Evolutionary conservation across 2,329 filamentous ascomycete genomes (phyloP), one percentile per base, ranked within the genome.

Genomic region (Aspergillus terreus): DNA sequence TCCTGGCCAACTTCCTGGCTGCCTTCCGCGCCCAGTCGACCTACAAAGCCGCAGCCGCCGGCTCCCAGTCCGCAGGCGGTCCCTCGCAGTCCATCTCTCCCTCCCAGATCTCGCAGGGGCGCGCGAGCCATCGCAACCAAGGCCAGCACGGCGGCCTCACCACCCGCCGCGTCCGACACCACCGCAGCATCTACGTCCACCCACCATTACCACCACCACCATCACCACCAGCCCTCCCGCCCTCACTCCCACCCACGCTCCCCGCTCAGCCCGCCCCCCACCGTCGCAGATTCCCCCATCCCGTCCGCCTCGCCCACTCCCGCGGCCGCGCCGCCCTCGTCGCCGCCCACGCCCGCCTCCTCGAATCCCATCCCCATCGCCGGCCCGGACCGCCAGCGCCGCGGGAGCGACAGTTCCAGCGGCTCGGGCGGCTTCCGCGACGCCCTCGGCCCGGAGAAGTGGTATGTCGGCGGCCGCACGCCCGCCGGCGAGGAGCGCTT

Each of bases 1-100:
- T 87, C 72, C 77, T 87, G 61, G 78, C 82, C 59, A 83, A 83
- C 73, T 85, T 87, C 72, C 78, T 87, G 55, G 80, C 84, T 44
- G 82, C 83, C 56, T 87, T 87, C 64, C 78, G 84, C 47, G 82
- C 84, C 46, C 83, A 86, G 63, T 83, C 82, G 40, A 75, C 78
- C 50, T 77, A 82, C 58, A 85, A 85, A 63, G 73, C 82, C 40
- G 40, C 40, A 12, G 40, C 19, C 19, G 35, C 35, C 19, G 66
- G 64, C 14, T 55, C 69, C 4, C 59, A 65, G 36, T 60, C 72
- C 7, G 69, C 71, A 47, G 57, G 54, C 60, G 74, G 44, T 57
- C 48, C 65, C 38, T 63, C 61, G 1, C 64, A 74, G 38, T 67
- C 71, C 17, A 49, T 73, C 27, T 70, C 71, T 11, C 65, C 76